Base-by-base conservation (phyloP, 768 basidiomycete genomes). In the Collybiopsis confluens region DNA sequence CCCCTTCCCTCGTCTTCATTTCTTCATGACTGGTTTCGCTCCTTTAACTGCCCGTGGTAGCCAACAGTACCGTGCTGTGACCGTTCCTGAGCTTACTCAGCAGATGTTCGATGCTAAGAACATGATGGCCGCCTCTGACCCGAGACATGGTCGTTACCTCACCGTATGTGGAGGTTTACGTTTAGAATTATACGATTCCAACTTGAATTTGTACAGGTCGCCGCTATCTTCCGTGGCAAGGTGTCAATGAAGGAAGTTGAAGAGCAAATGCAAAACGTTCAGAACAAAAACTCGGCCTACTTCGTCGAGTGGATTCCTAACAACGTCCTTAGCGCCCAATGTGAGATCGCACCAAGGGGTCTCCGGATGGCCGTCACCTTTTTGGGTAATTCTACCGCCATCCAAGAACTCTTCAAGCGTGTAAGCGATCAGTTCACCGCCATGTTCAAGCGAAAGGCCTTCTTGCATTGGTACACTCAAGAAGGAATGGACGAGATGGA, bases 51-150 rank as follows among this genome's bases (percentile, higher is more conserved):
- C 97, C 33, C 89, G 93, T 36, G 92, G 92, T 50, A 92, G 90
- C 69, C 90, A 92, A 63, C 88, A 92, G 64, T 99, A 94, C 81
- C 91, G 97, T 57, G 93, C 94, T 35, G 92, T 98, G 64, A 92
- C 91, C 54, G 95, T 99, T 37, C 93, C 97, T 28, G 97, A 99
- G 72, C 81, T 99, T 57, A 98, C 97, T 7, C 90, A 93, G 68
- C 97, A 99, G 66, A 98, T 98, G 95, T 99, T 98, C 71, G 96
- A 98, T 64, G 92, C 94, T 42, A 98, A 97, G 85, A 98, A 98
- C 86, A 95, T 96, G 92, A 96, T 98, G 94, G 93, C 95, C 62
- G 97, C 97, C 21, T 90, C 90, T 21, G 94, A 98, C 76, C 97
- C 97, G 38, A 79, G 94, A 66, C 90, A 97, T 62, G 97, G 97